These are phyloP conservation scores for Claviceps fusiformis DNA, from an alignment of 2,329 filamentous ascomycete genomes.

Conservation along the genomic window DNA sequence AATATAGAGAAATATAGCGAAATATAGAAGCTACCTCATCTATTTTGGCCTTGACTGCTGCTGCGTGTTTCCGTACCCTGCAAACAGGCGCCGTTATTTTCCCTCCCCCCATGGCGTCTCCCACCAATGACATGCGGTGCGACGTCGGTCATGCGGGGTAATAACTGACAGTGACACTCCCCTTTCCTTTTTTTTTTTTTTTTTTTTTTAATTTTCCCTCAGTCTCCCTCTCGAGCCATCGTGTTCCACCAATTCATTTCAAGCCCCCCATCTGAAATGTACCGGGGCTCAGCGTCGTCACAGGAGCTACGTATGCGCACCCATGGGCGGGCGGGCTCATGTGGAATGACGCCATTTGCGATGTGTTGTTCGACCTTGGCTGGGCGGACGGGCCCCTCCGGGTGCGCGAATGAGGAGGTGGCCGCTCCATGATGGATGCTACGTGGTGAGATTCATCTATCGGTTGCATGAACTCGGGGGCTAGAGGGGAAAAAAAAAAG, in stretches of 20 bases:
- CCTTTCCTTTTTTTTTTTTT: too few relatives aligned
- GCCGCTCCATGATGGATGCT: too few relatives aligned
- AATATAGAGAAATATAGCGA: slow-evolving; percentile 24
- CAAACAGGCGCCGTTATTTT: too few relatives aligned
- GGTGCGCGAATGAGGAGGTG: too few relatives aligned
- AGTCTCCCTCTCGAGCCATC: slow-evolving; percentile 35
- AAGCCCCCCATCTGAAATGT: slow-evolving; percentile 32
- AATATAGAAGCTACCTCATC: too few relatives aligned
- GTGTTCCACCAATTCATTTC: slow-evolving; percentile 51
- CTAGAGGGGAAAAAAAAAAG: too few relatives aligned
- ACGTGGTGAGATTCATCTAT: too few relatives aligned
- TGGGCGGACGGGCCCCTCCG: background rate
- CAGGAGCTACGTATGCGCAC: too few relatives aligned
- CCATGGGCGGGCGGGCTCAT: slow-evolving; percentile 23
- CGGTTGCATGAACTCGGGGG: too few relatives aligned
- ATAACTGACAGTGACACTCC: slow-evolving; percentile 38
- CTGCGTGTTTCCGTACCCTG: too few relatives aligned
- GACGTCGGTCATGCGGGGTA: slow-evolving; percentile 43
- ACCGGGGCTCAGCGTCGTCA: slow-evolving; percentile 30
- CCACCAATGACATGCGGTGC: slow-evolving; percentile 37
- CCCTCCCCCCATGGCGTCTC: slow-evolving; percentile 32
- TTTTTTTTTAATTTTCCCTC: too few relatives aligned
- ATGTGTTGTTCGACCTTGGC: background rate
- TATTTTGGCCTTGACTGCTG: too few relatives aligned
- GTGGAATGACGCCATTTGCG: background rate